Percentiles rank a stretch among this genome's conserved stretches.
phyloP scores from a whole-genome alignment of 2,329 filamentous ascomycete species.

The Sporothrix luriei region DNA sequence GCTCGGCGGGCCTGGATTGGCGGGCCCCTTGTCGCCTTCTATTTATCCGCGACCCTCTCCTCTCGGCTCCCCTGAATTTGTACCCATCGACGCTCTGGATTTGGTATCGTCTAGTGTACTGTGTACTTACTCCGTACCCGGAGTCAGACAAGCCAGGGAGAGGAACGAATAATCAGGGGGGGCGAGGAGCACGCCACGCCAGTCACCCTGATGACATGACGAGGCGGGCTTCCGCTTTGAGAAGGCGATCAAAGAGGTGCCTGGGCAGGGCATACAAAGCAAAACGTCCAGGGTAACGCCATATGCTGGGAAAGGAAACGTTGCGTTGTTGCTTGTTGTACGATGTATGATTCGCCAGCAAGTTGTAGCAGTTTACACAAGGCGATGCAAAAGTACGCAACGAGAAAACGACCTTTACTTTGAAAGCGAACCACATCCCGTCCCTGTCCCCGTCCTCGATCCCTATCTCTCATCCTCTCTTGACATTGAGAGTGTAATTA shows the following conservation, averaged over 20 bases:
- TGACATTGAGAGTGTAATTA: neutral
- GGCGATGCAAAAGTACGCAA: neutral
- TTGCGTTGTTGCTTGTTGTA: constrained; percentile 8
- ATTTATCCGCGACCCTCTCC: neutral
- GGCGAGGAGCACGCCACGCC: neutral
- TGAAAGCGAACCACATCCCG: constrained; percentile 12
- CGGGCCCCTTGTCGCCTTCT: neutral
- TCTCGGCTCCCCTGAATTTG: constrained; percentile 1
- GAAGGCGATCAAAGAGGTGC: constrained; percentile 8
- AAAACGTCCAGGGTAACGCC: neutral
- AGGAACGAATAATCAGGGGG: neutral
- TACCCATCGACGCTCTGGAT: neutral
- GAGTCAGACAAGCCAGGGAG: neutral
- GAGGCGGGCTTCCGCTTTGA: neutral
- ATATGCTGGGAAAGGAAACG: neutral
- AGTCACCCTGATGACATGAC: neutral
- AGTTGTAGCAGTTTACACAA: neutral
- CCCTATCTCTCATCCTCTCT: neutral
- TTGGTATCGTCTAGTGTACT: neutral
- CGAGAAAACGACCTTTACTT: neutral
- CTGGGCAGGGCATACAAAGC: neutral
- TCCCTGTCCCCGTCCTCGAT: neutral
- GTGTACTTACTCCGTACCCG: neutral
- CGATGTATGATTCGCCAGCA: neutral
- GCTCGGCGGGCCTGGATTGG: neutral